Percentiles rank a stretch among this genome's conserved stretches.
Conservation (phyloP, 148 eudicot species). For the Rhododendron simsii region DNA sequence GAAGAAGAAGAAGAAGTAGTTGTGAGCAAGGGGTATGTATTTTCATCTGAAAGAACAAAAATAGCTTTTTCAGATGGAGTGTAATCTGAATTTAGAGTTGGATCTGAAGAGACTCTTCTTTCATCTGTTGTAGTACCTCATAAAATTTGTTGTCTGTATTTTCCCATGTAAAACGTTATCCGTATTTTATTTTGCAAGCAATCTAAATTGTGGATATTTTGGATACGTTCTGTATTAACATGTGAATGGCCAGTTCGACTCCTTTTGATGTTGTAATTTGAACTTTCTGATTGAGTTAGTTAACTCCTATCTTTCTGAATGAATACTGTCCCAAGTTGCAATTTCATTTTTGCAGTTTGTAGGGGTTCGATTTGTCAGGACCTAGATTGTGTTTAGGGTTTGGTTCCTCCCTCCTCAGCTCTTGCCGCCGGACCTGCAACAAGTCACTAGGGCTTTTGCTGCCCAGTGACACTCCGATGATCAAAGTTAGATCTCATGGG, state of each 20-base stretch:
- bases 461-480: no score
- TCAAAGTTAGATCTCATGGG: no score
- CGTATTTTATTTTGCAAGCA: background rate
- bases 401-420: no score
- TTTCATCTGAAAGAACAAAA: background rate
- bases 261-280: background rate
- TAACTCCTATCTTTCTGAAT: background rate
- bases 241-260: background rate
- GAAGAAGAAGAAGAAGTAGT: background rate
- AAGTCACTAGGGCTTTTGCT: no score
- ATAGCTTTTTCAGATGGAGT: constrained; percentile 11
- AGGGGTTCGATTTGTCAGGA: no score
- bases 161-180: background rate
- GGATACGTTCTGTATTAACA: background rate
- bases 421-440: no score
- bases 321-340: background rate
- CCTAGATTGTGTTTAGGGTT: no score
- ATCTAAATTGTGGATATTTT: background rate
- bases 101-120: background rate
- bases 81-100: background rate
- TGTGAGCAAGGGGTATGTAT: background rate
- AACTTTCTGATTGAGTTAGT: background rate
- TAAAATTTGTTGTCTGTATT: background rate
- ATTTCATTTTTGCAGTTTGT: background rate
- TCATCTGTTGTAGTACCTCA: constrained; percentile 6